Conservation (phyloP, 2,329 filamentous ascomycete species). For the Penicillium polonicum region DNA sequence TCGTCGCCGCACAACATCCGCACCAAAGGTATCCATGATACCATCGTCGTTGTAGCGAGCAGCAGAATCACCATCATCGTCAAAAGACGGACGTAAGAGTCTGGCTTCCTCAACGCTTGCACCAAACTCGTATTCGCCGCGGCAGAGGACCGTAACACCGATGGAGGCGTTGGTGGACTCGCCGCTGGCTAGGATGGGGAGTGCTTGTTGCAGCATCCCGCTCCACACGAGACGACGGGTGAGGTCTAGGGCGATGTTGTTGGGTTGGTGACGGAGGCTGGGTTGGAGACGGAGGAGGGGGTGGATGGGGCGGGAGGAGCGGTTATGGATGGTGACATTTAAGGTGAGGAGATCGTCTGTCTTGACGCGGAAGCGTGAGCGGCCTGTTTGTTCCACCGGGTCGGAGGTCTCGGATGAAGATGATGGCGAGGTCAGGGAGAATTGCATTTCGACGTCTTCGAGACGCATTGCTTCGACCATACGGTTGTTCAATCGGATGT, state of each 20-base stretch:
- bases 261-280: slow-evolving; percentile 69
- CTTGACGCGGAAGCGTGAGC: slow-evolving; percentile 48
- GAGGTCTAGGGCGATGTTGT: slow-evolving; percentile 73
- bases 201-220: slow-evolving; percentile 72
- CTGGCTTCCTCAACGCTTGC: slow-evolving; percentile 78
- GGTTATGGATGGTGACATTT: slow-evolving; percentile 70
- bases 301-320: slow-evolving; percentile 64
- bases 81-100: slow-evolving; percentile 39
- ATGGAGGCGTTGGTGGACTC: slow-evolving; percentile 61
- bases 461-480: slow-evolving; percentile 84
- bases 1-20: slow-evolving; percentile 40
- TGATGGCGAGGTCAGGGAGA: slow-evolving; percentile 44
- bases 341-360: slow-evolving; percentile 69
- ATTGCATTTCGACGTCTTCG: slow-evolving; percentile 69
- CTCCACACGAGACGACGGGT: slow-evolving; percentile 82
- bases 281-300: slow-evolving; percentile 76
- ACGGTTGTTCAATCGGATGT: slow-evolving; percentile 67
- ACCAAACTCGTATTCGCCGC: slow-evolving; percentile 78
- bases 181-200: slow-evolving; percentile 63
- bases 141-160: slow-evolving; percentile 71
- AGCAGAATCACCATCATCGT: slow-evolving; percentile 14
- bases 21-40: slow-evolving; percentile 41
- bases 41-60: slow-evolving; percentile 28
- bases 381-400: slow-evolving; percentile 42
- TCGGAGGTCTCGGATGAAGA: slow-evolving; percentile 25